Percentiles rank a stretch among this genome's conserved stretches.
Evolutionary conservation across 2,329 filamentous ascomycete genomes (phyloP).

Genomic region (Exophiala spinifera): DNA sequence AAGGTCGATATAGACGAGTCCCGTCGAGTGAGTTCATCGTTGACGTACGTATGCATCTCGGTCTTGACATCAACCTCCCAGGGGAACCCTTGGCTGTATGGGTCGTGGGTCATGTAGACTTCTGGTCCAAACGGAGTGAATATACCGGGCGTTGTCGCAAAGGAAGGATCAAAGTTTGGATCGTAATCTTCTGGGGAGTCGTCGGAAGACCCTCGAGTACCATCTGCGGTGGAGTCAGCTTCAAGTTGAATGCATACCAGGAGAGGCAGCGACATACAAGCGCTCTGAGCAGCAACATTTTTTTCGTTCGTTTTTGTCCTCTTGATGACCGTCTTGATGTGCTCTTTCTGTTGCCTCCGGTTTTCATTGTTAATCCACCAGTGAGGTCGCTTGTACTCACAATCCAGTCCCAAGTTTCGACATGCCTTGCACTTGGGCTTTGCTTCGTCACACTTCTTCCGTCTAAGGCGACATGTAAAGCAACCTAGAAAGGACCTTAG

Average conservation of each 20-base stretch:
- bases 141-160: slow-evolving; percentile 41
- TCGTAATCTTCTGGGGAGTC: slow-evolving; percentile 71
- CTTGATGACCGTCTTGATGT: slow-evolving; percentile 97
- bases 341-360: slow-evolving; percentile 81
- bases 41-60: slow-evolving; percentile 88
- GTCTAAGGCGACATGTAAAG: slow-evolving; percentile 64
- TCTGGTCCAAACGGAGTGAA: slow-evolving; percentile 43
- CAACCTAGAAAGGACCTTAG: slow-evolving; percentile 48
- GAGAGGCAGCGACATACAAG: slow-evolving; percentile 11
- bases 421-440: slow-evolving; percentile 64
- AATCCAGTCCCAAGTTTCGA: slow-evolving; percentile 72
- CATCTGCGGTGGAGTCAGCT: slow-evolving; percentile 17
- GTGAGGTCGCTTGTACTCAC: slow-evolving; percentile 93
- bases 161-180: slow-evolving; percentile 66
- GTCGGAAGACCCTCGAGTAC: slow-evolving; percentile 65
- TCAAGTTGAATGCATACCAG: background rate
- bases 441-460: slow-evolving; percentile 69
- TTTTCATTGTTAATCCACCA: slow-evolving; percentile 97
- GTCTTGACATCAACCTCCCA: slow-evolving; percentile 97
- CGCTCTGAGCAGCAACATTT: slow-evolving; percentile 53
- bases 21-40: slow-evolving; percentile 78
- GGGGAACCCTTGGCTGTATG: slow-evolving; percentile 55
- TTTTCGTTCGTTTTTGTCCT: slow-evolving; percentile 92
- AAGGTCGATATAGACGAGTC: slow-evolving; percentile 91
- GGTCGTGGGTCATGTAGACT: slow-evolving; percentile 56